A percentile compares a stretch with the other conserved stretches of the same genome.
Conservation (phyloP, 2,329 filamentous ascomycete genomes). For the Xylariaceae sp. region DNA sequence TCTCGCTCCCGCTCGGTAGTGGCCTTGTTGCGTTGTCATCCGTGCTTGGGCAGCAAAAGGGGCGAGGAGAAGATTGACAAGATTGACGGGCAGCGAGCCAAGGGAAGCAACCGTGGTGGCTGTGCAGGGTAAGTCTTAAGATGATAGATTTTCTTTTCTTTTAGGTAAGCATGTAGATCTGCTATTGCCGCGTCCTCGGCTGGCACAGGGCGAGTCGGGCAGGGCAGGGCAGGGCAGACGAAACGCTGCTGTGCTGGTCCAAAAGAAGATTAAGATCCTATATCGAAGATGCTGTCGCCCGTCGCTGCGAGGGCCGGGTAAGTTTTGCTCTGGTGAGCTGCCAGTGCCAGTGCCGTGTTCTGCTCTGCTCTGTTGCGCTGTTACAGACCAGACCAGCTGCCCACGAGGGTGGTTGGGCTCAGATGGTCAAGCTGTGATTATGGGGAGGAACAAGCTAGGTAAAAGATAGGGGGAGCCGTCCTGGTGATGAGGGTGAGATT, state of each 20-base stretch:
- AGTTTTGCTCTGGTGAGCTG: too few species aligned
- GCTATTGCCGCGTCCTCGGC: too few species aligned
- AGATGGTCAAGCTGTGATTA: background rate
- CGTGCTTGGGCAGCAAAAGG: constrained; percentile 8
- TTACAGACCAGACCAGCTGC: background rate
- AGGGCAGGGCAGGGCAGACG: background rate
- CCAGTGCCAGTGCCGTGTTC: too few species aligned
- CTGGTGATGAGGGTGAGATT: constrained; percentile 7
- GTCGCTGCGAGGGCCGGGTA: background rate
- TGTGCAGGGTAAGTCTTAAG: background rate
- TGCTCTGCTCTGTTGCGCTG: background rate
- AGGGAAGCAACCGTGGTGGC: background rate
- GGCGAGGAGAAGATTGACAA: background rate
- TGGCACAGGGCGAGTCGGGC: too few species aligned
- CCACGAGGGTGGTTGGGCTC: constrained; percentile 6
- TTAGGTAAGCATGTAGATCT: constrained; percentile 11
- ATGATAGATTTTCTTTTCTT: constrained; percentile 1
- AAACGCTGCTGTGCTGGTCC: constrained; percentile 2
- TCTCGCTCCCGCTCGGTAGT: constrained; percentile 10
- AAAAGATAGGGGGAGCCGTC: constrained; percentile 13
- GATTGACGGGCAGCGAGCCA: background rate
- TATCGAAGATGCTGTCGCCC: background rate
- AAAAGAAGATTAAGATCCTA: constrained; percentile 2
- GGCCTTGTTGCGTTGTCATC: constrained; percentile 10
- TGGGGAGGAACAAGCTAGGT: constrained; percentile 6